Evolutionary conservation across 257 asterid genomes (phyloP), one percentile per base, ranked within the genome.

Genomic region (Fraxinus excelsior): DNA sequence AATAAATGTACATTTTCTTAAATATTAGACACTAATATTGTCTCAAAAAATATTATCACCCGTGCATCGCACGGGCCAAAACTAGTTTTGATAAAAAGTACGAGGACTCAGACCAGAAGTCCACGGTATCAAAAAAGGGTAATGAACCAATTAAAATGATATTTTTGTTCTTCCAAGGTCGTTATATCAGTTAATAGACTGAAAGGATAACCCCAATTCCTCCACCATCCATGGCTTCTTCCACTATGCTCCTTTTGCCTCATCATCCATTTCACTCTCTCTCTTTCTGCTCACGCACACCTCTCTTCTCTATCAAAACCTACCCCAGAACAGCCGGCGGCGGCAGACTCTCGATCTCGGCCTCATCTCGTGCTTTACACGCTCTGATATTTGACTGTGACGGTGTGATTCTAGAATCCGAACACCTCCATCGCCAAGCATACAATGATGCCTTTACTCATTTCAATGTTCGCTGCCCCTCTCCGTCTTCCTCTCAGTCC

Each of bases 351-450:
- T 78, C 85, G 32, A 95, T 85, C 68, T 83, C 91, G 28, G 80
- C 91, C 72, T 76, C 90, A 44, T 79, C 91, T 21, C 82, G 87
- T 35, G 88, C 93, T 3, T 85, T 93, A 9, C 78, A 91, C 79
- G 99, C 99, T 34, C 85, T 93, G 69, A 88, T 93, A 66, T 95
- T 95, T 83, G 99, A 95, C 67, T 95, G 98, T 75, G 98, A 93
- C 53, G 98, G 97, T 64, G 98, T 95, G 1, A 95, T 93, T 49
- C 82, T 95, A 19, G 98, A 95, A 87, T 95, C 98, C 1, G 97
- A 95, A 73, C 97, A 93, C 80, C 92, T 95, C 69, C 99, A 95
- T 79, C 96, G 96, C 62, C 94, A 93, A 83, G 99, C 99, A 16
- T 95, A 95, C 71, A 95, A 95, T 73, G 98, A 95, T 6, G 99